These are phyloP conservation scores for Musa acuminata DNA, from an alignment of 176 grass and related monocot species.

Conservation along the genomic window DNA sequence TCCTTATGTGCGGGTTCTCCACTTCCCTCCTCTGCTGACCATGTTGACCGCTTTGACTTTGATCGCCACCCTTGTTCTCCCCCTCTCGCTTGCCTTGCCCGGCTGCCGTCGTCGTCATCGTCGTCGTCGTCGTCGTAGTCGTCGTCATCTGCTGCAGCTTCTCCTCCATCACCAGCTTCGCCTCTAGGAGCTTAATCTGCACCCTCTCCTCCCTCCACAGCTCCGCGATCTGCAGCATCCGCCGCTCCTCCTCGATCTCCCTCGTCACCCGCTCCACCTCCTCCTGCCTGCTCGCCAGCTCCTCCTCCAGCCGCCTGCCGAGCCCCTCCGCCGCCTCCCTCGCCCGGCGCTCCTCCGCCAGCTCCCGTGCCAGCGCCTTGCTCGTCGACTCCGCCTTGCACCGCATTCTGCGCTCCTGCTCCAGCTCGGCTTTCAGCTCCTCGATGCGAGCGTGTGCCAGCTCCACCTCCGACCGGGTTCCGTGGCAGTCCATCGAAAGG, in stretches of 20 bases:
- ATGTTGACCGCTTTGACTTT: neutral
- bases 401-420: conserved; percentile 56
- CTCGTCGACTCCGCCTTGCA: conserved; percentile 45
- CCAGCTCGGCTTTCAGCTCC: conserved; percentile 40
- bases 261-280: conserved; percentile 15
- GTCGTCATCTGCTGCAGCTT: conserved; percentile 37
- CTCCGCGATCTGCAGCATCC: conserved; percentile 63
- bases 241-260: conserved; percentile 58
- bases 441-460: conserved; percentile 23
- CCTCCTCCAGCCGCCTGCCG: conserved; percentile 37
- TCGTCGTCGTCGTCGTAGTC: neutral
- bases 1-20: conserved; percentile 77
- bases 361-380: conserved; percentile 40
- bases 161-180: conserved; percentile 42
- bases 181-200: conserved; percentile 75
- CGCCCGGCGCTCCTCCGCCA: conserved; percentile 48
- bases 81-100: too few relatives aligned
- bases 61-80: too few relatives aligned
- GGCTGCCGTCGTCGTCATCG: neutral
- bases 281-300: conserved; percentile 22
- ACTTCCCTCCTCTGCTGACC: conserved; percentile 29
- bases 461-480: neutral
- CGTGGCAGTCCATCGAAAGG: neutral
- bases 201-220: conserved; percentile 81
- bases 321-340: conserved; percentile 31